These are phyloP conservation scores for Lycium barbarum DNA, from an alignment of 257 asterid species.

Conservation along the genomic window DNA sequence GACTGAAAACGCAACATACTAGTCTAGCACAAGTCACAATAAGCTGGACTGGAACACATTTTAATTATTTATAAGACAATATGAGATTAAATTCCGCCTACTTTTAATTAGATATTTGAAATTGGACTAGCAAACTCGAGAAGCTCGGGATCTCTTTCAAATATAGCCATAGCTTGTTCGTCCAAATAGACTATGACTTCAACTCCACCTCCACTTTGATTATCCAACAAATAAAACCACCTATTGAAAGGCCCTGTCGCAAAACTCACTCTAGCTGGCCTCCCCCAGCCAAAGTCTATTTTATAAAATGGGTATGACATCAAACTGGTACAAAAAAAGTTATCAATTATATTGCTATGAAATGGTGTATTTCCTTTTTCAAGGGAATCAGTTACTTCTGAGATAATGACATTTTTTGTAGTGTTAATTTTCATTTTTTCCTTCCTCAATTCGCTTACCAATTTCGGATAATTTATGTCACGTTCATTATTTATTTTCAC, in stretches of 20 bases:
- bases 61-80: too few relatives aligned
- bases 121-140: not conserved
- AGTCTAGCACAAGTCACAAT: too few relatives aligned
- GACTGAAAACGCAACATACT: too few relatives aligned
- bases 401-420: not conserved
- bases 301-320: not conserved
- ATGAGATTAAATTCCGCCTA: not conserved
- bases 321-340: not conserved
- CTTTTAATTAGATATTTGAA: not conserved
- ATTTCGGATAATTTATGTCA: not conserved
- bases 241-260: not conserved
- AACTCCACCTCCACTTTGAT: not conserved
- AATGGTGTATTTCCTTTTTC: not conserved
- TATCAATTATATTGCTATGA: not conserved
- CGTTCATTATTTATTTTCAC: not conserved
- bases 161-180: not conserved
- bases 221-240: not conserved
- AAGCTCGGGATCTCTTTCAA: conserved; percentile 4
- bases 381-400: not conserved
- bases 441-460: not conserved
- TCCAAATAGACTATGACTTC: conserved; percentile 8
- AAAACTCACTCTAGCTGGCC: not conserved
- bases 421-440: not conserved
- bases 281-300: conserved; percentile 18
- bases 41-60: too few relatives aligned